Conservation (phyloP, 2,329 filamentous ascomycete genomes). For the Onygenales sp. region DNA sequence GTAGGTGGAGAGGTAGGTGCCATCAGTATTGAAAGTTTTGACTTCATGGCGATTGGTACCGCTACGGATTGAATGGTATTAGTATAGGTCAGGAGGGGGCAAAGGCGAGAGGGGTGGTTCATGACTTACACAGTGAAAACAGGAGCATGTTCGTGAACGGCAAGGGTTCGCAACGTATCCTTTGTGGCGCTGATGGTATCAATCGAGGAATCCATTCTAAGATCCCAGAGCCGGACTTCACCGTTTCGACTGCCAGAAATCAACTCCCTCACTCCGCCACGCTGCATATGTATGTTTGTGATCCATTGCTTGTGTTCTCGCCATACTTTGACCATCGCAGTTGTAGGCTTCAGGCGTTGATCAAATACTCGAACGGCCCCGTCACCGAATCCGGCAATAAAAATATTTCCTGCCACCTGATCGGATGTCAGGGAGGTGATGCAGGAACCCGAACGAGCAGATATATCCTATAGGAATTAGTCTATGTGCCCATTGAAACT, state of each 20-base stretch:
- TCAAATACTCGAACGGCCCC: slow-evolving; percentile 92
- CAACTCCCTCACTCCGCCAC: slow-evolving; percentile 84
- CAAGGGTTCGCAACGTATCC: slow-evolving; percentile 72
- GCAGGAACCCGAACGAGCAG: slow-evolving; percentile 85
- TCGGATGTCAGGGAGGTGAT: slow-evolving; percentile 94
- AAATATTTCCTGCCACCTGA: slow-evolving; percentile 93
- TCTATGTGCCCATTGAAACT: slow-evolving; percentile 2
- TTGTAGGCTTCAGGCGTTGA: slow-evolving; percentile 69
- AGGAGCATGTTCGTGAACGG: slow-evolving; percentile 90
- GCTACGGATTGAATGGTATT: slow-evolving; percentile 37
- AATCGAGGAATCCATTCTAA: slow-evolving; percentile 72
- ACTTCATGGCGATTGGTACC: slow-evolving; percentile 82
- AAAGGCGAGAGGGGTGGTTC: not conserved
- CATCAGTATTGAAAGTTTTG: slow-evolving; percentile 85
- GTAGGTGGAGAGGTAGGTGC: slow-evolving; percentile 66
- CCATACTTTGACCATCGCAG: slow-evolving; percentile 94
- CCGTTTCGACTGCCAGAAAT: slow-evolving; percentile 85
- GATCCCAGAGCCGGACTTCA: slow-evolving; percentile 92
- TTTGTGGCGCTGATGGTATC: slow-evolving; percentile 65
- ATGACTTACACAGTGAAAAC: slow-evolving; percentile 78
- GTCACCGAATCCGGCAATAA: slow-evolving; percentile 93
- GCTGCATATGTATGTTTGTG: slow-evolving; percentile 91
- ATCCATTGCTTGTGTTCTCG: slow-evolving; percentile 95
- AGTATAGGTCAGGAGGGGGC: slow-evolving; percentile 6
- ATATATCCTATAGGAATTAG: slow-evolving; percentile 57